Evolutionary conservation across 768 basidiomycete species (phyloP).

Genomic region (Rhodosporidiobolus sp.): DNA sequence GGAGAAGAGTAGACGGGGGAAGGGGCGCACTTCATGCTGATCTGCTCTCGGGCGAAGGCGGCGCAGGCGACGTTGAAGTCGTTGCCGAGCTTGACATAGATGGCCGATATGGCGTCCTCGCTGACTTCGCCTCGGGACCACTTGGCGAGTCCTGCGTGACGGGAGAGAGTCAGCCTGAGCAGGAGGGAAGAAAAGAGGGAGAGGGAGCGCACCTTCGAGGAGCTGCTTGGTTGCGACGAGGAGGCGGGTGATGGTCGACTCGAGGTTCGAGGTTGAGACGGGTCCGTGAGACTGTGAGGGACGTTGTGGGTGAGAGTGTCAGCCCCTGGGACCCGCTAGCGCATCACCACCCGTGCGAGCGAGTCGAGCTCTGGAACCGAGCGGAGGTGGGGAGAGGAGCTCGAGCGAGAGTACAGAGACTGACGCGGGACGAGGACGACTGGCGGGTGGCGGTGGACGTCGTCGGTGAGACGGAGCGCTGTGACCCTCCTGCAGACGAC

Average conservation of each 20-base stretch:
- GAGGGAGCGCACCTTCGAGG: conserved; percentile 58
- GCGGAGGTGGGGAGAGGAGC: conserved; percentile 1
- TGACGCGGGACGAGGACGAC: not conserved
- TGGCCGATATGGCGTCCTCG: conserved; percentile 85
- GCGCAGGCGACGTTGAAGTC: conserved; percentile 92
- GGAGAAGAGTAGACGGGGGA: not conserved
- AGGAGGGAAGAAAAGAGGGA: not conserved
- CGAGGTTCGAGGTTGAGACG: conserved; percentile 51
- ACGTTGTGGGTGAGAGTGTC: no score
- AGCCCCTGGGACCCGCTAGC: no score
- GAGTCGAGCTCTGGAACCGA: no score
- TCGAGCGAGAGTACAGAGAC: not conserved
- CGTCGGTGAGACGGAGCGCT: not conserved
- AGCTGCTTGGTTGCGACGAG: conserved; percentile 92
- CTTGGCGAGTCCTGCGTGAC: conserved; percentile 60
- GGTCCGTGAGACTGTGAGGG: not conserved
- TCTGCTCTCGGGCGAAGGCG: conserved; percentile 77
- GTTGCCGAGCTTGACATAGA: conserved; percentile 93
- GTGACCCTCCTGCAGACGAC: no score
- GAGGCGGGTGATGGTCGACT: conserved; percentile 84
- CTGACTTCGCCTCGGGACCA: conserved; percentile 73
- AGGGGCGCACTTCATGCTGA: conserved; percentile 79
- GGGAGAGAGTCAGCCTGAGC: not conserved
- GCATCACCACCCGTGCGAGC: not conserved
- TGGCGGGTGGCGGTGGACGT: not conserved